Conservation (phyloP, 306 rosid genomes). For the Herpetospermum pedunculosum region DNA sequence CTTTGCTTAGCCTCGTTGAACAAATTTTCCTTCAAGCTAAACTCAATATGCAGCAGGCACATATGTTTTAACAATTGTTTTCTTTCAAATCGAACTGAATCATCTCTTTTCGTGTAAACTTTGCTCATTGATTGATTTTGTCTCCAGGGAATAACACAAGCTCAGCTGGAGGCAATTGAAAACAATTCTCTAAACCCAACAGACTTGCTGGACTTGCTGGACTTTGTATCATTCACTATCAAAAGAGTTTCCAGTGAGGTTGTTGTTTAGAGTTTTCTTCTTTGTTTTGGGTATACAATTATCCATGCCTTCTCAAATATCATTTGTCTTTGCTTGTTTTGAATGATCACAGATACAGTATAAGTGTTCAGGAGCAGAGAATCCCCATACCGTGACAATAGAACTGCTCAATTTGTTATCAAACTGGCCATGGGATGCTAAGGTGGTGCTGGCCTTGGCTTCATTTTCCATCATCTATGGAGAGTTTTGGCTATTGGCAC, state of each 20-base stretch:
- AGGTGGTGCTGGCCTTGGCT: slow-evolving; percentile 51
- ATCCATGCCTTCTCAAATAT: not conserved
- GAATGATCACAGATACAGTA: slow-evolving; percentile 34
- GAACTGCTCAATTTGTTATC: slow-evolving; percentile 36
- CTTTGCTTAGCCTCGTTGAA: slow-evolving; percentile 41
- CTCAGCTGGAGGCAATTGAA: slow-evolving; percentile 20
- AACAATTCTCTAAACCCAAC: slow-evolving; percentile 14
- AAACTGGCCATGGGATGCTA: slow-evolving; percentile 46
- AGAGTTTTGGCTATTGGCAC: slow-evolving; percentile 49
- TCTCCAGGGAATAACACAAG: slow-evolving; percentile 19
- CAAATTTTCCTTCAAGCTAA: slow-evolving; percentile 35
- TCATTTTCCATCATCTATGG: slow-evolving; percentile 58
- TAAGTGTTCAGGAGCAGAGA: slow-evolving; percentile 39
- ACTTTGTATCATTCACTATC: slow-evolving; percentile 28
- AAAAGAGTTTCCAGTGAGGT: slow-evolving; percentile 46
- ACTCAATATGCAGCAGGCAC: not conserved
- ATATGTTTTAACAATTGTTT: not conserved
- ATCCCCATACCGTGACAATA: slow-evolving; percentile 37
- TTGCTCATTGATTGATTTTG: slow-evolving; percentile 1
- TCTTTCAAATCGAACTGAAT: not conserved
- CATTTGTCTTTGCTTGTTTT: not conserved
- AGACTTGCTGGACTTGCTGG: slow-evolving; percentile 22
- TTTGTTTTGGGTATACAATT: not conserved
- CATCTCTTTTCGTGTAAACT: not conserved
- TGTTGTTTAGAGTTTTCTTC: not conserved